Conservation (phyloP, 495 filamentous ascomycete species). For the Trichodelitschia bisporula region DNA sequence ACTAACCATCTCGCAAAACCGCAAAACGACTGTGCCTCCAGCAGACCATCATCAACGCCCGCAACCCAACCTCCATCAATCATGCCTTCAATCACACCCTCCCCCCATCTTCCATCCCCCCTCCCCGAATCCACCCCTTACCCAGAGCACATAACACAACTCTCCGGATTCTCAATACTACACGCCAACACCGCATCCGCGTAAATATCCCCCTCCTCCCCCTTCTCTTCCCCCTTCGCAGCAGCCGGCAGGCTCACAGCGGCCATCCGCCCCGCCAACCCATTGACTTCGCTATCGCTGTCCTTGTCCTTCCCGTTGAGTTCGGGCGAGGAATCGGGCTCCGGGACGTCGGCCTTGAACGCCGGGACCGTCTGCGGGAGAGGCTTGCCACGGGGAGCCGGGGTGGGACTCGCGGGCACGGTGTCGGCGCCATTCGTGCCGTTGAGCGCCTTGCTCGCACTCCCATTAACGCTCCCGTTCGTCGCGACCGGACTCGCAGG, state of each 20-base stretch:
- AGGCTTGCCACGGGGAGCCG: constrained; percentile 19
- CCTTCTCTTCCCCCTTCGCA: constrained; percentile 32
- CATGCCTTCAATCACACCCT: too few species aligned
- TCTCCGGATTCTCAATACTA: constrained; percentile 78
- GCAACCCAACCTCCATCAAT: too few species aligned
- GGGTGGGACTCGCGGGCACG: constrained; percentile 32
- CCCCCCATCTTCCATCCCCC: too few species aligned
- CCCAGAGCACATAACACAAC: constrained; percentile 78
- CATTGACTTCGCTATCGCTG: too few species aligned
- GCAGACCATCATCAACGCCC: too few species aligned
- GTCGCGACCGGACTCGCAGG: constrained; percentile 5
- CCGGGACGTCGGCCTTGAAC: constrained; percentile 42
- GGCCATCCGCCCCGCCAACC: too few species aligned
- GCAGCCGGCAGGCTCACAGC: constrained; percentile 24
- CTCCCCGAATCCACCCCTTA: too few species aligned
- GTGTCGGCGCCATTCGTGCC: constrained; percentile 37
- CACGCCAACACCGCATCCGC: constrained; percentile 74
- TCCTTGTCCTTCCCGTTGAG: constrained; percentile 27
- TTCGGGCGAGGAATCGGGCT: constrained; percentile 49
- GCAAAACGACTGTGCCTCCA: too few species aligned
- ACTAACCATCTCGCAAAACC: too few species aligned
- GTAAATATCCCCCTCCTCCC: constrained; percentile 73
- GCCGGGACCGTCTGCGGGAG: constrained; percentile 22
- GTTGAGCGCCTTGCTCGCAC: constrained; percentile 9
- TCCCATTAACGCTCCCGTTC: not conserved